phyloP scores from a whole-genome alignment of 306 rosid genomes.

The Sphenostylis stenocarpa region DNA sequence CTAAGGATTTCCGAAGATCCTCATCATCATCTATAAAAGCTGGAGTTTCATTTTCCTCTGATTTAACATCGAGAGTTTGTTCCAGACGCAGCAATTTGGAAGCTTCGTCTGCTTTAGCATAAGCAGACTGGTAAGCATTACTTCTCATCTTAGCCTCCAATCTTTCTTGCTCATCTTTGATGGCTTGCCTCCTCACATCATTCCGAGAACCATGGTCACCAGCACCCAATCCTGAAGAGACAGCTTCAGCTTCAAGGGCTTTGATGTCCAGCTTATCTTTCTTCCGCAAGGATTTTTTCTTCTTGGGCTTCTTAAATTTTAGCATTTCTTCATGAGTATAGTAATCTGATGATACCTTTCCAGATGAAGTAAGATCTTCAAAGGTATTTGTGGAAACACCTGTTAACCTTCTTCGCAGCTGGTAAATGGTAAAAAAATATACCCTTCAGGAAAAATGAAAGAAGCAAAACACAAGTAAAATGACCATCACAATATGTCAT shows the following conservation, averaged over 20 bases:
- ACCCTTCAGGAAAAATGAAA: not conserved
- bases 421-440: conserved; percentile 30
- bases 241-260: conserved; percentile 95
- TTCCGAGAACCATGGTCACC: conserved; percentile 92
- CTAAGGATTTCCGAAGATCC: conserved; percentile 78
- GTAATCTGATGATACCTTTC: conserved; percentile 71
- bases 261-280: conserved; percentile 87
- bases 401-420: conserved; percentile 79
- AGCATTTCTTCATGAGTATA: conserved; percentile 90
- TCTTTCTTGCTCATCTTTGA: conserved; percentile 68
- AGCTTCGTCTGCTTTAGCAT: conserved; percentile 89
- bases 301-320: conserved; percentile 84
- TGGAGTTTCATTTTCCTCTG: conserved; percentile 65
- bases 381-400: conserved; percentile 56
- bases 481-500: not conserved
- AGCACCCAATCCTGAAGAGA: conserved; percentile 86
- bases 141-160: conserved; percentile 79
- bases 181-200: conserved; percentile 63
- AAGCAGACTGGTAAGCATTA: conserved; percentile 81
- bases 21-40: conserved; percentile 78
- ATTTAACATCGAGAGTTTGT: conserved; percentile 50
- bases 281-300: conserved; percentile 88
- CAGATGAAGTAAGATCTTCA: conserved; percentile 74
- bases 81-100: conserved; percentile 70
- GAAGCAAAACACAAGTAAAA: conserved; percentile 6